Base-by-base conservation (phyloP, 441 rosid genomes). In the Oxalis stricta region DNA sequence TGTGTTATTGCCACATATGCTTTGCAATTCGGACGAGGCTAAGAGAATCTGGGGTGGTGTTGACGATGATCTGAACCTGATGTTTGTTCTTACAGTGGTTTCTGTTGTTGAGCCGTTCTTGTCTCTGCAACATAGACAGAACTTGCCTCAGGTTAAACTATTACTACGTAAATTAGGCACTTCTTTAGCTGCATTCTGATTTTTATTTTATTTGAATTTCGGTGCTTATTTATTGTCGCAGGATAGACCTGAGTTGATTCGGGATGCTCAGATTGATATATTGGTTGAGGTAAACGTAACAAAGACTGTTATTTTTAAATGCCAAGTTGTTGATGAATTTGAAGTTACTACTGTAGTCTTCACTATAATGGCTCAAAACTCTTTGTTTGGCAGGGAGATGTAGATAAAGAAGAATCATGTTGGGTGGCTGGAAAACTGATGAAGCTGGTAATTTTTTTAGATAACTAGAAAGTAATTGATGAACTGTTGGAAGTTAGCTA, bases 51-150 rank as follows among this genome's bases (percentile, higher is more conserved):
- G 52, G 60, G 68, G 43, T 5, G 49, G 52, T 58, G 68, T 40
- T 5, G 49, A 41, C 42, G 26, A 26, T 45, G 71, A 61, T 40
- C 53, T 53, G 56, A 55, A 43, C 24, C 34, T 53, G 55, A 73
- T 39, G n/a, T 41, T 83, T 53, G 75, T 83, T 43, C 53, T 91
- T 52, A 86, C 96, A 10, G 91, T 72, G 58, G 95, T 95, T 23
- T 86, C 96, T 41, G 77, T 86, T 51, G 53, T 91, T 2, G 96
- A 83, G 60, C 81, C 99, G 13, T 91, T 86, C 58, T 49, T 86
- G 55, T 53, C 74, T 2, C 44, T 43, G 28, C 53, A 58, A 18
- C 72, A 70, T 31, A 67, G 89, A 61, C 53, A 50, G 48, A 59
- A 53, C 48, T 19, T 44, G 49, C 66, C 70, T 52, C 68, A 79